A percentile compares a stretch with the other conserved stretches of the same genome.
These are phyloP conservation scores for Candida anglica DNA, from an alignment of 805 yeast species.

Conservation along the genomic window DNA sequence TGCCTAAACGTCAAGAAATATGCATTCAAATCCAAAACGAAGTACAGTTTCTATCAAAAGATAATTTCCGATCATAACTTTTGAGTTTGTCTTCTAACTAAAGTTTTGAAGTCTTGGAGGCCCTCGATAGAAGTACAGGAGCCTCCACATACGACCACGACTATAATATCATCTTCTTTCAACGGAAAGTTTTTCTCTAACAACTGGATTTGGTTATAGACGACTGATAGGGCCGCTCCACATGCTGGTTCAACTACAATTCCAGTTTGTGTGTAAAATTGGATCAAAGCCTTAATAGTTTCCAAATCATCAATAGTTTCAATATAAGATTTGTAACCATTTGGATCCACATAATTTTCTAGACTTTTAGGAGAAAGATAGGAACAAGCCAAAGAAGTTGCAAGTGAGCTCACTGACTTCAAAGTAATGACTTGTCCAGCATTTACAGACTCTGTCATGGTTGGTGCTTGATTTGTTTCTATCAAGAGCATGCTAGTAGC, in stretches of 20 bases:
- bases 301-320: slow-evolving; percentile 32
- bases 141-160: slow-evolving; percentile 19
- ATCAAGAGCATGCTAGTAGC: slow-evolving; percentile 35
- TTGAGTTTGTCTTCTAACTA: background rate
- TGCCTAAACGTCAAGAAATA: slow-evolving; percentile 17
- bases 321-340: slow-evolving; percentile 36
- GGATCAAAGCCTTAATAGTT: slow-evolving; percentile 17
- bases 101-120: background rate
- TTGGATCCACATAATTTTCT: slow-evolving; percentile 23
- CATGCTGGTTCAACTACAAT: slow-evolving; percentile 30
- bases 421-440: slow-evolving; percentile 43
- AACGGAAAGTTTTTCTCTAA: slow-evolving; percentile 12
- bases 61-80: slow-evolving; percentile 2
- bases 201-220: slow-evolving; percentile 10
- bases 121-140: background rate
- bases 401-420: slow-evolving; percentile 49
- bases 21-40: slow-evolving; percentile 23
- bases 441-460: slow-evolving; percentile 48
- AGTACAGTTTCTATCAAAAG: slow-evolving; percentile 14
- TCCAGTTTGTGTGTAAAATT: slow-evolving; percentile 17
- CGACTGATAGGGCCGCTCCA: slow-evolving; percentile 22
- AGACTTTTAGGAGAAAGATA: slow-evolving; percentile 50
- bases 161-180: slow-evolving; percentile 18
- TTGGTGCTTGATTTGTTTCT: slow-evolving; percentile 63
- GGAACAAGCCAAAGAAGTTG: slow-evolving; percentile 62